These are phyloP conservation scores for Guadua angustifolia DNA, from an alignment of 176 grass and related monocot species.

Conservation along the genomic window DNA sequence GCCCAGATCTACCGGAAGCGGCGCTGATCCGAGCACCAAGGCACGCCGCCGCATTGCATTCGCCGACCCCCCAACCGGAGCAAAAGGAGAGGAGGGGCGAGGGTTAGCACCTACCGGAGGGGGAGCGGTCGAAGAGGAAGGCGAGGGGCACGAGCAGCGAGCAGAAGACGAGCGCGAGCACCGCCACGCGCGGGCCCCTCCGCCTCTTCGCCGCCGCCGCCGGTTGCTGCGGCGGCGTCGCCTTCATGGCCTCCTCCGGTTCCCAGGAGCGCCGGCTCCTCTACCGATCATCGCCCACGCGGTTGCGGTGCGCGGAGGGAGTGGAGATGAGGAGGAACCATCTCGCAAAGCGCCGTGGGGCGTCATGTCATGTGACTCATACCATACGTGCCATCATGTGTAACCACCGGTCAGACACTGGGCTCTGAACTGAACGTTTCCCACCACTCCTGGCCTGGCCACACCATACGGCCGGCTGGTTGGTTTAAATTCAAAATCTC, in stretches of 20 bases:
- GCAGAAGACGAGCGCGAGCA: constrained; percentile 84
- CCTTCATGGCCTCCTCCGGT: constrained; percentile 55
- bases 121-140: constrained; percentile 73
- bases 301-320: constrained; percentile 8
- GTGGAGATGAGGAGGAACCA: neutral
- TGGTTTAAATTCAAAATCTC: too few species aligned
- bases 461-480: too few species aligned
- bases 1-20: constrained; percentile 35
- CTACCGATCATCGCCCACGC: constrained; percentile 36
- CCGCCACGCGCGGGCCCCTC: constrained; percentile 56
- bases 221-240: constrained; percentile 45
- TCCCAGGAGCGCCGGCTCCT: neutral
- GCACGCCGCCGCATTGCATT: constrained; percentile 18
- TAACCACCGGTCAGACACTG: too few species aligned
- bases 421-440: too few species aligned
- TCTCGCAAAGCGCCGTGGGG: neutral
- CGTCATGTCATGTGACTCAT: neutral
- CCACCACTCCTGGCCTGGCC: too few species aligned
- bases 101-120: constrained; percentile 51
- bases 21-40: constrained; percentile 31
- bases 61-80: neutral
- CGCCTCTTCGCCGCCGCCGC: constrained; percentile 69
- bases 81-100: neutral
- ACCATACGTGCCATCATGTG: too few species aligned
- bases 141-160: constrained; percentile 84